Evolutionary conservation across 192 early-diverging fungal genomes (phyloP), one percentile per base, ranked within the genome.

Genomic region (Coemansia sp.): DNA sequence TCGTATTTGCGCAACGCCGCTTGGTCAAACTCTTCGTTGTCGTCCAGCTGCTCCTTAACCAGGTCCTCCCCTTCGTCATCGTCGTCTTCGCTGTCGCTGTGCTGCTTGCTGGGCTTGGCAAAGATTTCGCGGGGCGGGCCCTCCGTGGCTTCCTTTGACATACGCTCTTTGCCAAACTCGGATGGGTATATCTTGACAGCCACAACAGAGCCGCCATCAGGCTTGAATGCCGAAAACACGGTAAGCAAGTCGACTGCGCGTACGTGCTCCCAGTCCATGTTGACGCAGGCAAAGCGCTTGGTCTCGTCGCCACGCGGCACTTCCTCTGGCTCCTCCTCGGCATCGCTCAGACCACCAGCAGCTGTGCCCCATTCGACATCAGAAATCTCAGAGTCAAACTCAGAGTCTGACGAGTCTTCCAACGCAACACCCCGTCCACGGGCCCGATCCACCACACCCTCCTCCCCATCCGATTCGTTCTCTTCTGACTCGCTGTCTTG

Each of bases 201-300:
- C 3, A 88, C 64, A 39, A 99, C 86, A 6, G 85, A 69, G 9
- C 91, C 90, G 39, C 82, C 84, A 32, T 85, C 85, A 2, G 92
- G 91, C 73, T 92, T 95, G 76, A 98, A 95, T 29, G 87, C 91
- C 44, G 84, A 86, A 70, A 97, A 93, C 3, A 94, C 90, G 42
- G 94, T 92, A 69, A 88, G 91, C 66, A 98, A 80, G 74, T 98
- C 96, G 0, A 74, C 70, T 0, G 96, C 89, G 64, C 93, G 94
- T 62, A 98, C 84, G 62, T 98, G 88, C 70, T 94, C 92, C 97
- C 97, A 98, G 74, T 99, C 95, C 88, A 99, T 74, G 69, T 97
- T 95, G 27, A 98, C 92, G 12, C 88, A 86, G 17, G 95, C 97
- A 63, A 98, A 88, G 25, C 95, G 84, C 25, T 74, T 70, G 1